phyloP scores from a whole-genome alignment of 805 yeast genomes.

The Wickerhamomyces canadensis region DNA sequence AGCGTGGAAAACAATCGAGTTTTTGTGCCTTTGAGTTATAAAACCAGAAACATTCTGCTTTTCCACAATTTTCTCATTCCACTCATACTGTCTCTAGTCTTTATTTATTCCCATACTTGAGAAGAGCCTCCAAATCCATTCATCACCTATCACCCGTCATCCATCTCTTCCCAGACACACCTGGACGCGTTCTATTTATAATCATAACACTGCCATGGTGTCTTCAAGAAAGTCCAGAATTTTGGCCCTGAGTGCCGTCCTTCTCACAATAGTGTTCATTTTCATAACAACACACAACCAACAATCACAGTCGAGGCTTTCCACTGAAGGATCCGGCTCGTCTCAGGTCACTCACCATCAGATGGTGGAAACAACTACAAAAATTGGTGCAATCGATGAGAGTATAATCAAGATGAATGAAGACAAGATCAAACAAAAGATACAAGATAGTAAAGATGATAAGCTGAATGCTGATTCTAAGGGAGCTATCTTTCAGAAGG shows the following conservation, averaged over 20 bases:
- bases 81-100: too few species aligned
- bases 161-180: too few species aligned
- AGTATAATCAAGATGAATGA: conserved; percentile 34
- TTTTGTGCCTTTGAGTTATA: too few species aligned
- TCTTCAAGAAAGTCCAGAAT: conserved; percentile 34
- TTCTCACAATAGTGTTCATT: conserved; percentile 32
- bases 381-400: conserved; percentile 35
- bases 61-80: too few species aligned
- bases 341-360: conserved; percentile 1
- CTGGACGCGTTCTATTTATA: too few species aligned
- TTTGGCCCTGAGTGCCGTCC: conserved; percentile 35
- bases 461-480: too few species aligned
- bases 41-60: too few species aligned
- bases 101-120: too few species aligned
- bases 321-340: background rate
- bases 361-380: conserved; percentile 11
- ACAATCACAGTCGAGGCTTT: background rate
- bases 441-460: conserved; percentile 10
- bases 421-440: conserved; percentile 21
- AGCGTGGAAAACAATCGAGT: too few species aligned
- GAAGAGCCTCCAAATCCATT: too few species aligned
- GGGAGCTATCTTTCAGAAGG: too few species aligned
- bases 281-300: conserved; percentile 26
- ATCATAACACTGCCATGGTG: conserved; percentile 12
- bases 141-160: too few species aligned